These are phyloP conservation scores for Knufia fluminis DNA, from an alignment of 2,329 filamentous ascomycete species.

Conservation along the genomic window DNA sequence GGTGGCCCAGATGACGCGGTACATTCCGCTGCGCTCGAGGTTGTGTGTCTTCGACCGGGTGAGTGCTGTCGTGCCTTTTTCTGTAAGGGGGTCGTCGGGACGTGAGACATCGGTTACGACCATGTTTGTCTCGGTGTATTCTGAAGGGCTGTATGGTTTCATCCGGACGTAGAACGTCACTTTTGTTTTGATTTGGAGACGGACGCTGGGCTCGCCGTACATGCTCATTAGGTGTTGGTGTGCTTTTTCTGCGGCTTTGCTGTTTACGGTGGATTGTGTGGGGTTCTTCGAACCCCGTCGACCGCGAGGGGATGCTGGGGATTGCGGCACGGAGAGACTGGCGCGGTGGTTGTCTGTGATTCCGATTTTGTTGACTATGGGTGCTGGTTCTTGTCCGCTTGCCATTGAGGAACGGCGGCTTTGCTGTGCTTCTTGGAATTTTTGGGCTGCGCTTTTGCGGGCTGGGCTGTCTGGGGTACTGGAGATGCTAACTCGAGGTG, in stretches of 20 bases:
- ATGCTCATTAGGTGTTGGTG: constrained; percentile 16
- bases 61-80: constrained; percentile 1
- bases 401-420: constrained; percentile 14
- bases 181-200: constrained; percentile 32
- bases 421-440: constrained; percentile 18
- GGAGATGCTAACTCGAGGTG: neutral
- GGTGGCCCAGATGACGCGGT: constrained; percentile 28
- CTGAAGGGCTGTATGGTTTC: constrained; percentile 23
- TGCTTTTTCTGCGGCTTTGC: constrained; percentile 3
- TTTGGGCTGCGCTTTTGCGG: constrained; percentile 14
- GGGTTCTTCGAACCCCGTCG: neutral
- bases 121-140: constrained; percentile 15
- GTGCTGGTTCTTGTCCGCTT: constrained; percentile 10
- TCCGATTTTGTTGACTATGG: neutral
- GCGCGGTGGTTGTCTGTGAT: constrained; percentile 5
- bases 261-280: neutral
- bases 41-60: constrained; percentile 7
- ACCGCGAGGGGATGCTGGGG: neutral
- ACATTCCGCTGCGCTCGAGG: constrained; percentile 22
- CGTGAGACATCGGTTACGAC: constrained; percentile 20
- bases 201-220: constrained; percentile 22
- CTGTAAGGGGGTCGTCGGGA: constrained; percentile 16
- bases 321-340: neutral
- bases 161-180: constrained; percentile 39
- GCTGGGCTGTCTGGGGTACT: neutral